Evolutionary conservation across 176 grass and related monocot genomes (phyloP), one percentile per base, ranked within the genome.

Genomic region (Ensete glaucum): DNA sequence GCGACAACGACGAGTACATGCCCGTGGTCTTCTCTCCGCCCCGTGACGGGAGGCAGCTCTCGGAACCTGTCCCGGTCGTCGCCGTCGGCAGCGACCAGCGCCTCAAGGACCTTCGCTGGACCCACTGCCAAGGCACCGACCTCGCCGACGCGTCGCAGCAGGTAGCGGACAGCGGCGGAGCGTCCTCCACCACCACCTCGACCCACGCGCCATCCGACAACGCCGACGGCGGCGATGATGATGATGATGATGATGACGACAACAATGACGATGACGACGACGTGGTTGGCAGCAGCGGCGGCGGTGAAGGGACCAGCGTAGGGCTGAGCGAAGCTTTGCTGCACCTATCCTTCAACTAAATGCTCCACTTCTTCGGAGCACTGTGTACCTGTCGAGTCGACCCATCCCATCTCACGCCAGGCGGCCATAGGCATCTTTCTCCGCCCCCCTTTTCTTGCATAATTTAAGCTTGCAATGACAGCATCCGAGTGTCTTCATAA

Each of bases 1-100:
- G 96, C 78, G 96, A 99, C 76, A 89, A 86, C 74, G 96, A 99
- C 51, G 91, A 99, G 82, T 99, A 99, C 75, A 89, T 99, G 62
- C 96, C 96, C 0, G 91, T 99, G 66, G 76, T 80, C 9, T 99
- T 99, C 84, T 76, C 86, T 14, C 96, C 96, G 56, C 85, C 96
- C 11, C 96, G 96, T 50, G 96, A 99, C 74, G 96, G 96, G 10
- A 89, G 73, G 83, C 76, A 86, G 59, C 86, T 89, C 9, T 91
- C 91, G 6, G 96, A 99, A 26, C 96, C 96, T 9, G 73, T 84
- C 25, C 86, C 91, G 24, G 81, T 99, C 19, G 90, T 79, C 79
- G 10, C 75, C 56, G 23, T 75, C 77, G 8, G 64, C 79, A 13
- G 72, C 77, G 16, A 50, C 57, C 73, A 81, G 53, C 52, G 15